Percentiles rank a stretch among this genome's conserved stretches.
Conservation (phyloP, 768 basidiomycete species). For the Grammothele lineata region DNA sequence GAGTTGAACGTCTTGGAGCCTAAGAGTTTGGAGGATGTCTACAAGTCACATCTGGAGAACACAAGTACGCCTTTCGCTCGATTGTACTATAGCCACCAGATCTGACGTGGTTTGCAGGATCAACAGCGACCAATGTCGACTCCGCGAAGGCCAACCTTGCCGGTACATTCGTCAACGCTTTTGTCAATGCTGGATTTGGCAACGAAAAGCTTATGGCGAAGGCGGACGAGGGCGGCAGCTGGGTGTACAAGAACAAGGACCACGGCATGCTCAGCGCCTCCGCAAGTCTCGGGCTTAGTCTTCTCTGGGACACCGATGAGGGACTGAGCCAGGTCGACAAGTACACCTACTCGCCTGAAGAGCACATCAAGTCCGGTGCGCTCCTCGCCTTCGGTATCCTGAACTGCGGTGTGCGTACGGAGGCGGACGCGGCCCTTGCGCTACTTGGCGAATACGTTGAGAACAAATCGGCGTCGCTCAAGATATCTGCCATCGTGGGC, state of each 20-base stretch:
- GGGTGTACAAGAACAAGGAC: constrained; percentile 99
- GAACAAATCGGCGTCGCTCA: constrained; percentile 78
- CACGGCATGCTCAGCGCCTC: constrained; percentile 98
- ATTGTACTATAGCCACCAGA: not conserved
- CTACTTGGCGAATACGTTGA: constrained; percentile 88
- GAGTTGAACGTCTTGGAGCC: constrained; percentile 88
- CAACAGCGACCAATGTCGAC: constrained; percentile 75
- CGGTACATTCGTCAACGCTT: constrained; percentile 97
- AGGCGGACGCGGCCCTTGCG: constrained; percentile 89
- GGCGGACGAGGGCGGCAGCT: constrained; percentile 93
- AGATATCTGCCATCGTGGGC: constrained; percentile 86
- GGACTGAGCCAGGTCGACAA: constrained; percentile 95
- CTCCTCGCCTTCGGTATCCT: constrained; percentile 92
- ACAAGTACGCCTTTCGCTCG: constrained; percentile 47
- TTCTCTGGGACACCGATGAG: constrained; percentile 95
- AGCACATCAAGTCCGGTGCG: constrained; percentile 96
- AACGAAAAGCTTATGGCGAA: constrained; percentile 99
- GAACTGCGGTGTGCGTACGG: constrained; percentile 84
- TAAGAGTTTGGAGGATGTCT: constrained; percentile 93
- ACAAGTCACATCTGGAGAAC: constrained; percentile 93
- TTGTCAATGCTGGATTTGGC: constrained; percentile 97
- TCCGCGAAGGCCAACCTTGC: constrained; percentile 94
- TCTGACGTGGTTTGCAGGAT: constrained; percentile 36
- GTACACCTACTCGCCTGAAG: constrained; percentile 94
- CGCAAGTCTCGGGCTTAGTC: constrained; percentile 87